A percentile compares a stretch with the other conserved stretches of the same genome.
phyloP scores from a whole-genome alignment of 768 basidiomycete genomes.

The Pluteus cervinus region DNA sequence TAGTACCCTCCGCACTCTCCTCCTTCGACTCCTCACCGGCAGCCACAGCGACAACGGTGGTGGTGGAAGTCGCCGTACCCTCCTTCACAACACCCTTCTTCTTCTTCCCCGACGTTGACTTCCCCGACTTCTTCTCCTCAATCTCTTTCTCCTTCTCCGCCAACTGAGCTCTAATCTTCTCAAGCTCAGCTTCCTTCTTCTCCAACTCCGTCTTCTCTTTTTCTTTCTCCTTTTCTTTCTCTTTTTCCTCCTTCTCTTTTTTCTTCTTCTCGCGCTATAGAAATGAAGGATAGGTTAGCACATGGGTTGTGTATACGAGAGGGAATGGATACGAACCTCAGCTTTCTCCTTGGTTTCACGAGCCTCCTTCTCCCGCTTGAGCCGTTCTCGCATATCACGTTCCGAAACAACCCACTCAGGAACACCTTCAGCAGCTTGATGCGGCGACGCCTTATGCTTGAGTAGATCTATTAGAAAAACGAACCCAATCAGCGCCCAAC shows the following conservation, averaged over 20 bases:
- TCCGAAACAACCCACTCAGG: constrained; percentile 70
- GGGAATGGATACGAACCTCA: constrained; percentile 41
- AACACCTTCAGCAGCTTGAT: constrained; percentile 63
- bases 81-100: constrained; percentile 16
- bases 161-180: constrained; percentile 43
- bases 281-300: constrained; percentile 1
- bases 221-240: constrained; percentile 52
- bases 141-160: constrained; percentile 49
- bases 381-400: constrained; percentile 67
- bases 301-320: neutral
- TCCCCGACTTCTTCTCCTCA: constrained; percentile 28
- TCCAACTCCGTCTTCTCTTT: constrained; percentile 58
- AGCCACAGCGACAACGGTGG: too few species aligned
- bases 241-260: constrained; percentile 45
- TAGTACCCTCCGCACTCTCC: constrained; percentile 18
- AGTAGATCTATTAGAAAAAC: constrained; percentile 52
- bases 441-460: constrained; percentile 80
- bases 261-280: constrained; percentile 41
- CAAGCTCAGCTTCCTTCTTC: constrained; percentile 56
- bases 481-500: constrained; percentile 7
- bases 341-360: constrained; percentile 61
- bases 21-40: constrained; percentile 17
- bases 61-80: constrained; percentile 19
- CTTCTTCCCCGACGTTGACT: constrained; percentile 15
- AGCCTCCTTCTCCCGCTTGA: constrained; percentile 70